These are phyloP conservation scores for Aaosphaeria pasadenensis DNA, from an alignment of 2,329 filamentous ascomycete genomes.

Conservation along the genomic window DNA sequence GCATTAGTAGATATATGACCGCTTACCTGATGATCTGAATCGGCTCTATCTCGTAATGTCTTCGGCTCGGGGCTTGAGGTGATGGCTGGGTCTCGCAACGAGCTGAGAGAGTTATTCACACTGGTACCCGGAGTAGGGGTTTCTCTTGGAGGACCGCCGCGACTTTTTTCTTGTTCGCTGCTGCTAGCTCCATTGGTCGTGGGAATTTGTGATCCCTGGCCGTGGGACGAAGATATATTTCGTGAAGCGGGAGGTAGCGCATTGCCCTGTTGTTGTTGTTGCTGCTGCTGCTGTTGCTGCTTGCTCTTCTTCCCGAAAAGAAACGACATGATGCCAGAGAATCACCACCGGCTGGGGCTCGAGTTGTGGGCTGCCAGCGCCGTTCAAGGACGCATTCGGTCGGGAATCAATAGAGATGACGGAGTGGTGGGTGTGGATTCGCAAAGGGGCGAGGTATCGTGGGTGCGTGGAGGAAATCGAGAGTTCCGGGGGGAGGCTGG, in stretches of 20 bases:
- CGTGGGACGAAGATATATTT: conserved; percentile 57
- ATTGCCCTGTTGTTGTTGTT: conserved; percentile 17
- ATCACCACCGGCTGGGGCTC: conserved; percentile 17
- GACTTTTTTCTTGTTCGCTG: conserved; percentile 40
- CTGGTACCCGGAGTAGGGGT: conserved; percentile 76
- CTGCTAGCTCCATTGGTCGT: conserved; percentile 46
- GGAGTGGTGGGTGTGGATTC: conserved; percentile 2
- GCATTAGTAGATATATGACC: background rate
- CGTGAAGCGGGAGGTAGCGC: conserved; percentile 54
- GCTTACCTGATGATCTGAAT: conserved; percentile 56
- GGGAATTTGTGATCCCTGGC: conserved; percentile 40
- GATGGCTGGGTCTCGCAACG: conserved; percentile 56
- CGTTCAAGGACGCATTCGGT: conserved; percentile 33
- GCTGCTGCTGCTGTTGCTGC: conserved; percentile 18
- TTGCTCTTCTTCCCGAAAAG: conserved; percentile 50
- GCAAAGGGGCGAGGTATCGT: conserved; percentile 3
- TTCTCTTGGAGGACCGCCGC: conserved; percentile 33
- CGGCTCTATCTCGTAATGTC: conserved; percentile 55
- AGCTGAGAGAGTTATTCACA: conserved; percentile 63
- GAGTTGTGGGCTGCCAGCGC: conserved; percentile 14
- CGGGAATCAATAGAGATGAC: conserved; percentile 5
- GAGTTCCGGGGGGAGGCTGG: conserved; percentile 9
- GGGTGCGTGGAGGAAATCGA: conserved; percentile 2
- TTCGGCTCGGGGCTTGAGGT: conserved; percentile 63
- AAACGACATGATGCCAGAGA: conserved; percentile 47